Evolutionary conservation across 139 green algal species (phyloP).

Genomic region (Micractinium sp.): DNA sequence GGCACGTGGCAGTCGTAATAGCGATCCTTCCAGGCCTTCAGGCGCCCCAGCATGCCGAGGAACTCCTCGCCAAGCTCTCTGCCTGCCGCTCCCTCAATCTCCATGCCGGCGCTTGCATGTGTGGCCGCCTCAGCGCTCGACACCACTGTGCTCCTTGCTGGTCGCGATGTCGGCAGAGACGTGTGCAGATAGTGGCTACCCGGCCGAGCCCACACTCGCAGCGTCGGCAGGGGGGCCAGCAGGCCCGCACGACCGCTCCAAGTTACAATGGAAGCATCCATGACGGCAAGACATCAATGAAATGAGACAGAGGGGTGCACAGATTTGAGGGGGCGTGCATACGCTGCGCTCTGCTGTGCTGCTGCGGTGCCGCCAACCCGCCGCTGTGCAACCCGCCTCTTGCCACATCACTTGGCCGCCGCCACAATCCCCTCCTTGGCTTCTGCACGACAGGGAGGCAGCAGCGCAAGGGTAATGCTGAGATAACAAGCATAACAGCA

Average conservation of each 20-base stretch:
- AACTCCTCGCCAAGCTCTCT: conserved; percentile 22
- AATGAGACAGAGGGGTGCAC: not conserved
- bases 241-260: not conserved
- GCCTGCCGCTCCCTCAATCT: too few species aligned
- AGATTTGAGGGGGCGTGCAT: not conserved
- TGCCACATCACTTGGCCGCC: not conserved
- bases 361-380: not conserved
- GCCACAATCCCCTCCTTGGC: conserved; percentile 72
- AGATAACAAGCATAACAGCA: not conserved
- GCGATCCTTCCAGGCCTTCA: conserved; percentile 37
- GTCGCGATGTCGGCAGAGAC: too few species aligned
- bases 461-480: not conserved
- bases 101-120: not conserved
- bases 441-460: conserved; percentile 19
- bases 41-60: conserved; percentile 35
- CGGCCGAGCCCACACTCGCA: not conserved
- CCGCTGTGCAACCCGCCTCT: not conserved
- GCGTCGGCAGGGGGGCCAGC: not conserved
- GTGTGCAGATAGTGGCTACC: not conserved
- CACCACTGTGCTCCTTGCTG: too few species aligned
- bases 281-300: not conserved
- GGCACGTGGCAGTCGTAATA: conserved; percentile 54
- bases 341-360: not conserved
- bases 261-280: not conserved
- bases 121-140: too few species aligned